Evolutionary conservation across 2,329 filamentous ascomycete genomes (phyloP).

Genomic region (Nemania serpens): DNA sequence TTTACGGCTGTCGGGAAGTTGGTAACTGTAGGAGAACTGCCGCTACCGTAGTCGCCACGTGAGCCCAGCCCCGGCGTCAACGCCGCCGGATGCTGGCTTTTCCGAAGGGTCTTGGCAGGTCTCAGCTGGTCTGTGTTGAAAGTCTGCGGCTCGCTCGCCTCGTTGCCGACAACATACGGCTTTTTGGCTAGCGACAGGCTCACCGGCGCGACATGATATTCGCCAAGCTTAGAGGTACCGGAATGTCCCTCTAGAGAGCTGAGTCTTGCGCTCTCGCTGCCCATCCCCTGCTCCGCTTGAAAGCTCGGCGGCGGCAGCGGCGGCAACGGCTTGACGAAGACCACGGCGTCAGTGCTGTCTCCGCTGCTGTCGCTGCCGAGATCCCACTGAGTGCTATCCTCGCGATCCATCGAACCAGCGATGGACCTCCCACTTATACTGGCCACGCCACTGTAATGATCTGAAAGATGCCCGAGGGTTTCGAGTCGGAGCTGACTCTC

Average conservation of each 20-base stretch:
- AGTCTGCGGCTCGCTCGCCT: background rate
- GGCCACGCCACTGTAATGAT: slow-evolving; percentile 23
- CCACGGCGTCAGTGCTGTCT: slow-evolving; percentile 16
- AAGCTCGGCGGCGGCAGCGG: slow-evolving; percentile 9
- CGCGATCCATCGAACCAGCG: background rate
- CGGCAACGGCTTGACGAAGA: slow-evolving; percentile 11
- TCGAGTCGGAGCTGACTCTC: slow-evolving; percentile 27
- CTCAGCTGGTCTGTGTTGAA: slow-evolving; percentile 3
- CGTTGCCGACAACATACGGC: background rate
- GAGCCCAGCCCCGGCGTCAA: background rate
- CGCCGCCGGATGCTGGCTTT: background rate
- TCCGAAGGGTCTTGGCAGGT: slow-evolving; percentile 11
- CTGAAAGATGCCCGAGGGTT: slow-evolving; percentile 26
- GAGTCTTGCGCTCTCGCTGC: background rate
- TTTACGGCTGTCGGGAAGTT: background rate
- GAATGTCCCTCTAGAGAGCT: too few species aligned
- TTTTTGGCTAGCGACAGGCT: background rate
- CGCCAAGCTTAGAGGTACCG: too few species aligned
- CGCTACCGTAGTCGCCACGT: background rate
- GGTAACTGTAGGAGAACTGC: background rate
- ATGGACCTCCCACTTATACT: too few species aligned
- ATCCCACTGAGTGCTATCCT: background rate
- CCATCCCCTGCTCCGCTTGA: background rate
- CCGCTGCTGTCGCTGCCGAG: background rate
- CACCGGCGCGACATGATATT: too few species aligned